Percentiles rank a stretch among this genome's conserved stretches.
Evolutionary conservation across 306 rosid species (phyloP).

Genomic region (Trifolium pratense): DNA sequence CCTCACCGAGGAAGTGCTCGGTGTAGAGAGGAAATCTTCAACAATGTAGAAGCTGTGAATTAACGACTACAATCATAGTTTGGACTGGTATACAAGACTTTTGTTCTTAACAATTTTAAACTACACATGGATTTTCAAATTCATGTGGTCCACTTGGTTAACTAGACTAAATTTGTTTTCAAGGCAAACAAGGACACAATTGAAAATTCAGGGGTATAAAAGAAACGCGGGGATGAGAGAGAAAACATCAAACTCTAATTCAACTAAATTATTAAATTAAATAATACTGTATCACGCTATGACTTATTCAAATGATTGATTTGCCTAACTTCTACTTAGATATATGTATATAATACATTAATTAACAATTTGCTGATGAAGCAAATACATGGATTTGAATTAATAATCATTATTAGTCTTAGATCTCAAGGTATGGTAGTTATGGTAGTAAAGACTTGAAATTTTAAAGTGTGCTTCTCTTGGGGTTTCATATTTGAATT

Average conservation of each 20-base stretch:
- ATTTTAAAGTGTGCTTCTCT: too few species aligned
- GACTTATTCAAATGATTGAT: slow-evolving; percentile 40
- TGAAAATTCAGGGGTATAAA: too few species aligned
- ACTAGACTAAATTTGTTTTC: slow-evolving; percentile 20
- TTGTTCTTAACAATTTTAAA: background rate
- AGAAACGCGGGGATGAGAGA: too few species aligned
- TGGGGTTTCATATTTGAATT: too few species aligned
- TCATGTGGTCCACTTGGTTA: background rate
- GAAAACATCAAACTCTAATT: slow-evolving; percentile 8
- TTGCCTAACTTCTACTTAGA: background rate
- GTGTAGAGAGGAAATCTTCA: background rate
- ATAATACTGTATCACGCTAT: background rate
- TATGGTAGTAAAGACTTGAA: too few species aligned
- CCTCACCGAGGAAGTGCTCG: background rate
- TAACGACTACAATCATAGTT: background rate
- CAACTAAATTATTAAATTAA: slow-evolving; percentile 35
- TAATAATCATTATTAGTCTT: too few species aligned
- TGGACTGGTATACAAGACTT: background rate
- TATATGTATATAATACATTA: slow-evolving; percentile 16
- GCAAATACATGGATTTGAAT: slow-evolving; percentile 28
- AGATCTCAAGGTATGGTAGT: background rate
- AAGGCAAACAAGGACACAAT: too few species aligned
- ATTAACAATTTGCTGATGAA: slow-evolving; percentile 39
- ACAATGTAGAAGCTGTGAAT: background rate
- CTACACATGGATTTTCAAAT: background rate